Evolutionary conservation across 164 flowering plant genomes (phyloP), one percentile per base, ranked within the genome.

Genomic region (Santalum album): DNA sequence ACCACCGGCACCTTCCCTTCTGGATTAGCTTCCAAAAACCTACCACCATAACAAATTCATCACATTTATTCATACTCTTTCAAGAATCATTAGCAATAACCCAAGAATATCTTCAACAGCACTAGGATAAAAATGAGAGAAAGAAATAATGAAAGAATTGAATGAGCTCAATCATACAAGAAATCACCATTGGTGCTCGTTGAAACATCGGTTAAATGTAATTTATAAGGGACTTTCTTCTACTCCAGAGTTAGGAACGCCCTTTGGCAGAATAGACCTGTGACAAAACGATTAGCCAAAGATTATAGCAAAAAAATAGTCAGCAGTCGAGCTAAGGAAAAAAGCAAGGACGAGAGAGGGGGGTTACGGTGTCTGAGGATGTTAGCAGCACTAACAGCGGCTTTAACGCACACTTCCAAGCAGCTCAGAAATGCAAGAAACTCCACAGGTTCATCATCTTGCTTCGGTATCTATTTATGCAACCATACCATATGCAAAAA

Each of bases 1-100:
- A 78, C 32, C 59, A 86, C 75, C 0, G 98, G 98, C 40, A 87
- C 95, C 53, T 85, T 87, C 53, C 96, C 98, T 67, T 80, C 86
- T 40, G 98, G 92, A 47, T 68, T 85, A 54, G 68, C 72, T 35
- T 82, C 84, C 78, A 75, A 57, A 66, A 89, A 81, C 97, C 95
- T 84, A 66, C 26, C 40, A n/a, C n/a, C n/a, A n/a, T n/a, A n/a
- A n/a, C n/a, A n/a, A n/a, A n/a, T n/a, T n/a, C n/a, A n/a, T n/a
- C n/a, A n/a, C n/a, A n/a, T n/a, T n/a, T n/a, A n/a, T n/a, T n/a
- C n/a, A n/a, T n/a, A n/a, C n/a, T n/a, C n/a, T n/a, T n/a, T n/a
- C n/a, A n/a, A n/a, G n/a, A n/a, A n/a, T n/a, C n/a, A n/a, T n/a
- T n/a, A n/a, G n/a, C n/a, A n/a, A n/a, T n/a, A n/a, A n/a, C n/a